Conservation (phyloP, 2,329 filamentous ascomycete species). For the Pyrenochaeta sp. region DNA sequence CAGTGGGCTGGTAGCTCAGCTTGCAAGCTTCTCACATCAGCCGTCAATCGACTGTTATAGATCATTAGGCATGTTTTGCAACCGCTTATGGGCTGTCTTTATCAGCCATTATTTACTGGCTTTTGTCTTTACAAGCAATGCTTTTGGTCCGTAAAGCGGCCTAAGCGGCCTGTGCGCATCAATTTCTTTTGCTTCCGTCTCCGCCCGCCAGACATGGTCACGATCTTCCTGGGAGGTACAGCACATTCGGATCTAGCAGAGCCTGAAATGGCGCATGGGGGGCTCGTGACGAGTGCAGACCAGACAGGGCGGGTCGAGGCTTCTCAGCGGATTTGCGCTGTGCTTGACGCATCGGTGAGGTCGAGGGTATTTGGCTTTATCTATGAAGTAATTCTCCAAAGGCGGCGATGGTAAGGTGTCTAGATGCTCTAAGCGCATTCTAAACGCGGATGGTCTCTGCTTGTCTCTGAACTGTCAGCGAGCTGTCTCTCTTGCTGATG, state of each 20-base stretch:
- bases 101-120: neutral
- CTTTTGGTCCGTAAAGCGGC: neutral
- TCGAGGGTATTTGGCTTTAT: neutral
- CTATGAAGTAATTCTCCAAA: neutral
- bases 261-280: constrained; percentile 16
- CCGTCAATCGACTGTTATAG: constrained; percentile 2
- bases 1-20: constrained; percentile 9
- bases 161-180: neutral
- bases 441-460: neutral
- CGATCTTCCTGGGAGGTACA: neutral
- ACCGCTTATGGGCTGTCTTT: neutral
- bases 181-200: neutral
- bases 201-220: constrained; percentile 1
- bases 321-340: neutral
- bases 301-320: neutral
- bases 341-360: neutral
- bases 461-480: constrained; percentile 1
- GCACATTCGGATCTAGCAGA: constrained; percentile 8
- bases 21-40: constrained; percentile 7
- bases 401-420: neutral
- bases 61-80: neutral
- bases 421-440: neutral
- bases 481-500: constrained; percentile 1
- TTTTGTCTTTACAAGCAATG: neutral
- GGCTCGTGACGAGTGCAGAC: constrained; percentile 15